Conservation (phyloP, 179 eudicot species). For the Drosera spatulata region DNA sequence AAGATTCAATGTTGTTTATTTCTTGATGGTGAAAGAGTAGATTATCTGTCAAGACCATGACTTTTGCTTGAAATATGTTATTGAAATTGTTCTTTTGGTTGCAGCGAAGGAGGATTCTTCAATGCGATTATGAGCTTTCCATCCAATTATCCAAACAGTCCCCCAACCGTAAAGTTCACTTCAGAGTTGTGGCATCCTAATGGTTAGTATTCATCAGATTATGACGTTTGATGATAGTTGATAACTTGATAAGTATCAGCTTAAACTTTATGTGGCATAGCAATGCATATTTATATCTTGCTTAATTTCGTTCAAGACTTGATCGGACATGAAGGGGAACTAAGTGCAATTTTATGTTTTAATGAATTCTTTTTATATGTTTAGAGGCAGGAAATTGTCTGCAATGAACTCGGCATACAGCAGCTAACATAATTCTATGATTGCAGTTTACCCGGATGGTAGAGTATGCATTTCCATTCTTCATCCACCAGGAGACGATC, state of each 20-base stretch:
- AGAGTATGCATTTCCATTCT: constrained; percentile 48
- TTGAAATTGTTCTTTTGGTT: neutral
- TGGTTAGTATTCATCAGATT: constrained; percentile 19
- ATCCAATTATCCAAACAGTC: constrained; percentile 19
- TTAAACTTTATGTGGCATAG: neutral
- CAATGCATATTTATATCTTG: neutral
- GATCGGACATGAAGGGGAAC: too few relatives aligned
- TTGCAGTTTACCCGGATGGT: constrained; percentile 41
- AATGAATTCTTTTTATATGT: neutral
- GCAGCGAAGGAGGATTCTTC: constrained; percentile 48
- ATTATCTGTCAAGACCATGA: neutral
- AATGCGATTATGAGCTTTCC: constrained; percentile 38
- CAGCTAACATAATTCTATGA: neutral
- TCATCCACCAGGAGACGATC: constrained; percentile 52
- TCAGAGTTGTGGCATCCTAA: constrained; percentile 61
- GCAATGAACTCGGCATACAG: neutral
- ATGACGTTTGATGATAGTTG: neutral
- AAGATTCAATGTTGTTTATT: neutral
- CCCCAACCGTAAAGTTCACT: constrained; percentile 47
- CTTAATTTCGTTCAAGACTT: too few relatives aligned
- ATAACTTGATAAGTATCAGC: neutral
- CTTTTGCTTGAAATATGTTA: neutral
- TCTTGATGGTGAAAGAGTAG: neutral
- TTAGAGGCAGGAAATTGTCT: neutral
- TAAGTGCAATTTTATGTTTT: neutral